A percentile compares a stretch with the other conserved stretches of the same genome.
Conservation (phyloP, 2,329 filamentous ascomycete species). For the Xylariales sp. region DNA sequence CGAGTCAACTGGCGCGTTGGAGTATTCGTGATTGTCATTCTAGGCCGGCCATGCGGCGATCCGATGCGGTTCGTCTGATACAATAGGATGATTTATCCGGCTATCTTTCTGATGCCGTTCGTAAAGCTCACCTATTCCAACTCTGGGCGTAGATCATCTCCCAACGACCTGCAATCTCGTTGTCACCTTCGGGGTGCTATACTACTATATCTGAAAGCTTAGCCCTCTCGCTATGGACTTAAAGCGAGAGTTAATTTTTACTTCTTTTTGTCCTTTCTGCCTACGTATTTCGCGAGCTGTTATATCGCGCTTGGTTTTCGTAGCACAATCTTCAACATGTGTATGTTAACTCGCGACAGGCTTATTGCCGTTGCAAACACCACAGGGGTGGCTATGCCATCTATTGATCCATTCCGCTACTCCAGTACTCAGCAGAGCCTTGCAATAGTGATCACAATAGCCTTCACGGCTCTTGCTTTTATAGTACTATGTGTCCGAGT, state of each 20-base stretch:
- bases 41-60: constrained; percentile 35
- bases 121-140: constrained; percentile 27
- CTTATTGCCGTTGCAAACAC: constrained; percentile 24
- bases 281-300: constrained; percentile 8
- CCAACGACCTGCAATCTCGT: constrained; percentile 11
- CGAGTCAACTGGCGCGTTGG: background rate
- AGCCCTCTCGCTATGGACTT: constrained; percentile 25
- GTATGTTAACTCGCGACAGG: constrained; percentile 17
- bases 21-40: constrained; percentile 16
- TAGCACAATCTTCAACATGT: constrained; percentile 25
- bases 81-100: constrained; percentile 40
- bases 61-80: constrained; percentile 36
- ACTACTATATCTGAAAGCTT: constrained; percentile 36
- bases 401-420: constrained; percentile 33
- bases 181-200: constrained; percentile 17
- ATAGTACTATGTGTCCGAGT: constrained; percentile 40
- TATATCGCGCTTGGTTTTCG: constrained; percentile 8
- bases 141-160: constrained; percentile 28
- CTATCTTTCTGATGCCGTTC: constrained; percentile 24
- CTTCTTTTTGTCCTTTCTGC: constrained; percentile 12
- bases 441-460: constrained; percentile 38
- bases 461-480: constrained; percentile 39
- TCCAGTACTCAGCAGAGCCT: constrained; percentile 36
- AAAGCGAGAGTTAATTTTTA: constrained; percentile 18
- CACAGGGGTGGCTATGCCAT: constrained; percentile 25